Evolutionary conservation across 805 yeast genomes (phyloP).

Genomic region (Yarrowia sp.): DNA sequence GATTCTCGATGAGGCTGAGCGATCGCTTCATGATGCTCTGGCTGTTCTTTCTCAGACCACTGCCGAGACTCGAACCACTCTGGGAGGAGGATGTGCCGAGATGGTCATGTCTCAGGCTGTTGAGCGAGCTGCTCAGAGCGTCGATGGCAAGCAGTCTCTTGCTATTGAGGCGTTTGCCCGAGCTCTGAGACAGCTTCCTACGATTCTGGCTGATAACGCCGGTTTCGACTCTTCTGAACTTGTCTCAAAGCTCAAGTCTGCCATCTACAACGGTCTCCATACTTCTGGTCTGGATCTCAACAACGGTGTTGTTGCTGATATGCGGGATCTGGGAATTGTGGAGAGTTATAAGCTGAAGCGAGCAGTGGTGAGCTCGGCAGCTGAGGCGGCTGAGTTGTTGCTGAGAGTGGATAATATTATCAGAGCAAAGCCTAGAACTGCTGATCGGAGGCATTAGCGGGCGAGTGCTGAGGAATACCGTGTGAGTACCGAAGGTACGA

Average conservation of each 20-base stretch:
- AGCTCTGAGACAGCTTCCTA: slow-evolving; percentile 92
- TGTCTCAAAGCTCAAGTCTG: slow-evolving; percentile 83
- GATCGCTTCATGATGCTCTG: slow-evolving; percentile 94
- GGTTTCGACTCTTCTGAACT: slow-evolving; percentile 93
- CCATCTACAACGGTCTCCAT: slow-evolving; percentile 86
- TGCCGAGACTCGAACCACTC: slow-evolving; percentile 81
- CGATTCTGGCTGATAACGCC: slow-evolving; percentile 94
- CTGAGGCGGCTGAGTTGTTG: slow-evolving; percentile 97
- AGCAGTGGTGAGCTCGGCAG: slow-evolving; percentile 91
- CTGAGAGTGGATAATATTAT: slow-evolving; percentile 95
- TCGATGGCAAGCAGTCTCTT: slow-evolving; percentile 86
- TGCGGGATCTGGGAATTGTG: slow-evolving; percentile 89
- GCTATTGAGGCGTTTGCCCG: slow-evolving; percentile 94
- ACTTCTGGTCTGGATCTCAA: slow-evolving; percentile 90
- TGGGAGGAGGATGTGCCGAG: slow-evolving; percentile 94
- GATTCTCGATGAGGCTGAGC: slow-evolving; percentile 92
- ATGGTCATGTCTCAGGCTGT: slow-evolving; percentile 98
- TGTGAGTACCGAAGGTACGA: too few relatives aligned
- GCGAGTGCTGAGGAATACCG: too few relatives aligned
- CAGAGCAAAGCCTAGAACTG: slow-evolving; percentile 96
- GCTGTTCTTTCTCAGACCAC: slow-evolving; percentile 95
- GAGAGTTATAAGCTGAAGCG: slow-evolving; percentile 89
- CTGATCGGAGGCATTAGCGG: slow-evolving; percentile 53
- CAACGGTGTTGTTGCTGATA: slow-evolving; percentile 82
- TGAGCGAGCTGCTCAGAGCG: slow-evolving; percentile 86